Evolutionary conservation across 2,329 filamentous ascomycete genomes (phyloP).

Genomic region (Aspergillus niger): DNA sequence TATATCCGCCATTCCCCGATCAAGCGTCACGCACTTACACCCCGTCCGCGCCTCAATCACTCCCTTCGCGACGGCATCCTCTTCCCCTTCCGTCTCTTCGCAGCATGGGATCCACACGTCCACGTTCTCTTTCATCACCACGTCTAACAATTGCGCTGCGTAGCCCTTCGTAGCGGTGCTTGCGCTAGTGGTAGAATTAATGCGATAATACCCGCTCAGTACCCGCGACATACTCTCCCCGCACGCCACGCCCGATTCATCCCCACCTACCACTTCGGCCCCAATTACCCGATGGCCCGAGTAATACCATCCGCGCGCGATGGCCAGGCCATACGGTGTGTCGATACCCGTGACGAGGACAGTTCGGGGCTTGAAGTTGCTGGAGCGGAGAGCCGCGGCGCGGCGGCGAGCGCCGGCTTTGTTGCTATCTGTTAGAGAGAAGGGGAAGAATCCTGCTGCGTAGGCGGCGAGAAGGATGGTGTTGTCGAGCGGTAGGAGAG

Average conservation of each 20-base stretch:
- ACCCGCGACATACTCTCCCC: slow-evolving; percentile 61
- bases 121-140: slow-evolving; percentile 62
- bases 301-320: slow-evolving; percentile 66
- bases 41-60: slow-evolving; percentile 58
- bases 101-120: slow-evolving; percentile 76
- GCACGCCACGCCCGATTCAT: slow-evolving; percentile 41
- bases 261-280: slow-evolving; percentile 61
- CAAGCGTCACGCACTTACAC: slow-evolving; percentile 67
- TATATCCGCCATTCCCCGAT: slow-evolving; percentile 53
- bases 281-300: slow-evolving; percentile 71
- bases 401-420: slow-evolving; percentile 20
- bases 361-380: slow-evolving; percentile 51
- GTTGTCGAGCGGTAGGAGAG: slow-evolving; percentile 53
- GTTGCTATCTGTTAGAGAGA: slow-evolving; percentile 17
- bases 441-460: slow-evolving; percentile 30
- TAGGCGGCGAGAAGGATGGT: slow-evolving; percentile 46
- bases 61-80: slow-evolving; percentile 68
- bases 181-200: slow-evolving; percentile 27
- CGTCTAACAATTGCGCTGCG: slow-evolving; percentile 56
- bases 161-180: slow-evolving; percentile 51
- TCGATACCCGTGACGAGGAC: slow-evolving; percentile 72
- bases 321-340: slow-evolving; percentile 68
- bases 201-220: slow-evolving; percentile 58
- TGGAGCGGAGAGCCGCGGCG: slow-evolving; percentile 30
- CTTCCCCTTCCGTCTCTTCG: slow-evolving; percentile 58